Evolutionary conservation across 2,329 filamentous ascomycete species (phyloP).

Genomic region (Alternaria alternata): DNA sequence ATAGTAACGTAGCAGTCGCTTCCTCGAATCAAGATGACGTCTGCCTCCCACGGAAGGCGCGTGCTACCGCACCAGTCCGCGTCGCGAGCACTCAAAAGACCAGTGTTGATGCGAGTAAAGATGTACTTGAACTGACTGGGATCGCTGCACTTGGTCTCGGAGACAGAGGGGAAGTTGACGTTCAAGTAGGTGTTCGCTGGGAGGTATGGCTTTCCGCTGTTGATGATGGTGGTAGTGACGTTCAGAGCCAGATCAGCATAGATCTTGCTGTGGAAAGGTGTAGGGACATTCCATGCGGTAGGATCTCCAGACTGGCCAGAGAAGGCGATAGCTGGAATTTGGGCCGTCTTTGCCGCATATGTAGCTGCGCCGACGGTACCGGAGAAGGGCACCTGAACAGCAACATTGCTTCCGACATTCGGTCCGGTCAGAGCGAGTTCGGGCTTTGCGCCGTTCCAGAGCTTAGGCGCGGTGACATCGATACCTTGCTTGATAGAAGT

Average conservation of each 20-base stretch:
- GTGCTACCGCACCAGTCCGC: slow-evolving; percentile 64
- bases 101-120: slow-evolving; percentile 66
- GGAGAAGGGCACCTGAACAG: slow-evolving; percentile 64
- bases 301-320: slow-evolving; percentile 62
- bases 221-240: slow-evolving; percentile 64
- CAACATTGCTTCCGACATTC: slow-evolving; percentile 69
- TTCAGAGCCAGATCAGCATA: slow-evolving; percentile 70
- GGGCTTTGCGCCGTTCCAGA: slow-evolving; percentile 62
- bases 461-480: slow-evolving; percentile 61
- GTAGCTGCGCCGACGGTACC: slow-evolving; percentile 73
- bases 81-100: slow-evolving; percentile 55
- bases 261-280: slow-evolving; percentile 63
- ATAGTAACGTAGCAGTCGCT: slow-evolving; percentile 66
- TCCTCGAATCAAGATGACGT: slow-evolving; percentile 60
- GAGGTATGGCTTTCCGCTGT: slow-evolving; percentile 68
- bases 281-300: slow-evolving; percentile 62
- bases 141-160: slow-evolving; percentile 59
- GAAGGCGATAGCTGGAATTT: slow-evolving; percentile 74
- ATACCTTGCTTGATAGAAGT: slow-evolving; percentile 71
- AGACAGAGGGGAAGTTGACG: slow-evolving; percentile 71
- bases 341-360: slow-evolving; percentile 62
- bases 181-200: slow-evolving; percentile 70
- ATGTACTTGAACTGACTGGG: slow-evolving; percentile 69
- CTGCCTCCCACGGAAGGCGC: slow-evolving; percentile 66
- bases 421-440: slow-evolving; percentile 73